Percentiles rank a stretch among this genome's conserved stretches.
Evolutionary conservation across 495 filamentous ascomycete genomes (phyloP).

Genomic region (Pyronema omphalodes): DNA sequence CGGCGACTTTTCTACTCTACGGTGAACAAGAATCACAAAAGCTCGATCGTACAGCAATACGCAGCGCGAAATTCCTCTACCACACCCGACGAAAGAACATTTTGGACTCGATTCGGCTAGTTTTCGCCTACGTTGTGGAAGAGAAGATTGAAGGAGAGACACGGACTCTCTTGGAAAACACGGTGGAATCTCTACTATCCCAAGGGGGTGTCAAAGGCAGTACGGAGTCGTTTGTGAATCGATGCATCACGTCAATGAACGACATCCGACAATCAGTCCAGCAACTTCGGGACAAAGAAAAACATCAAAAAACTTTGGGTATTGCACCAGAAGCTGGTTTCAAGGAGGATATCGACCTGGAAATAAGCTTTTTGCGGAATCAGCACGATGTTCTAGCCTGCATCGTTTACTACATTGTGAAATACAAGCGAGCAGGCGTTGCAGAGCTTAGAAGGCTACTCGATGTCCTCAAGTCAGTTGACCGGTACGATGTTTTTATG

Average conservation of each 20-base stretch:
- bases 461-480: constrained; percentile 41
- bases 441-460: constrained; percentile 57
- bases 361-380: constrained; percentile 50
- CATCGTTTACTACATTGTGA: constrained; percentile 56
- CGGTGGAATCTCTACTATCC: constrained; percentile 26
- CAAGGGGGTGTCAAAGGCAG: constrained; percentile 3
- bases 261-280: constrained; percentile 56
- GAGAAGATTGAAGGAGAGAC: constrained; percentile 33
- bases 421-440: constrained; percentile 46
- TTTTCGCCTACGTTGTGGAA: constrained; percentile 45
- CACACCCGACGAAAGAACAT: constrained; percentile 61
- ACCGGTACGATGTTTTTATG: constrained; percentile 49
- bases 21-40: constrained; percentile 44
- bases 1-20: constrained; percentile 51
- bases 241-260: constrained; percentile 54
- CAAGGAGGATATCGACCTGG: constrained; percentile 52
- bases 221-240: constrained; percentile 35
- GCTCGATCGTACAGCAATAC: constrained; percentile 48
- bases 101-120: constrained; percentile 63
- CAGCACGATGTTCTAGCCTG: constrained; percentile 80
- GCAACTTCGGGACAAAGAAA: constrained; percentile 48
- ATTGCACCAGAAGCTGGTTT: constrained; percentile 37
- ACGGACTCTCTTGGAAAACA: constrained; percentile 27
- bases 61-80: constrained; percentile 63
- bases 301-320: constrained; percentile 50